phyloP scores from a whole-genome alignment of 176 grass and related monocot genomes.

The Pontederia paniculata region DNA sequence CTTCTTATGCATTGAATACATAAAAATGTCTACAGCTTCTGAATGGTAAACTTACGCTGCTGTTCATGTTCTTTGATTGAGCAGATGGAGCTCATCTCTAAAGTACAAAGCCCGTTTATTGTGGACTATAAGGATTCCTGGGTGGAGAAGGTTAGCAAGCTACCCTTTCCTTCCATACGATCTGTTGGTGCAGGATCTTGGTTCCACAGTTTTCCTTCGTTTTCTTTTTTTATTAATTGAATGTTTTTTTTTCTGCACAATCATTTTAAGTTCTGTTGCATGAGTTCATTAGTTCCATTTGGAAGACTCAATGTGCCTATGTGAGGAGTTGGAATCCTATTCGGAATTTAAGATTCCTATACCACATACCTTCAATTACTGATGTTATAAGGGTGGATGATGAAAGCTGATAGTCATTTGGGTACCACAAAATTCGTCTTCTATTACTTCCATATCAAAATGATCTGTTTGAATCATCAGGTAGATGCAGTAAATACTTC shows the following conservation, averaged over 20 bases:
- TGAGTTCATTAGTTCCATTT: no score
- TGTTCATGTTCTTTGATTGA: slow-evolving; percentile 15
- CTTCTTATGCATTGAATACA: not conserved
- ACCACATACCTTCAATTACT: no score
- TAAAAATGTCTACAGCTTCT: not conserved
- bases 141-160: slow-evolving; percentile 67
- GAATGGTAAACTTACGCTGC: not conserved
- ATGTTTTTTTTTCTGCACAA: not conserved
- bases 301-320: no score
- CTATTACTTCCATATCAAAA: no score
- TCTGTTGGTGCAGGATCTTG: not conserved
- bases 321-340: no score
- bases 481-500: no score
- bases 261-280: no score
- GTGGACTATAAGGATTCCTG: slow-evolving; percentile 94
- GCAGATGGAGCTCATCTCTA: slow-evolving; percentile 91
- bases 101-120: slow-evolving; percentile 83
- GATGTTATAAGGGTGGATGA: no score
- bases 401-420: no score
- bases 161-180: not conserved
- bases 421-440: no score
- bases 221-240: not conserved
- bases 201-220: not conserved
- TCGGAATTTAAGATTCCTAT: no score
- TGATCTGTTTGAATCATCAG: no score